Base-by-base conservation (phyloP, 345 rosid species). In the Brassica nigra region DNA sequence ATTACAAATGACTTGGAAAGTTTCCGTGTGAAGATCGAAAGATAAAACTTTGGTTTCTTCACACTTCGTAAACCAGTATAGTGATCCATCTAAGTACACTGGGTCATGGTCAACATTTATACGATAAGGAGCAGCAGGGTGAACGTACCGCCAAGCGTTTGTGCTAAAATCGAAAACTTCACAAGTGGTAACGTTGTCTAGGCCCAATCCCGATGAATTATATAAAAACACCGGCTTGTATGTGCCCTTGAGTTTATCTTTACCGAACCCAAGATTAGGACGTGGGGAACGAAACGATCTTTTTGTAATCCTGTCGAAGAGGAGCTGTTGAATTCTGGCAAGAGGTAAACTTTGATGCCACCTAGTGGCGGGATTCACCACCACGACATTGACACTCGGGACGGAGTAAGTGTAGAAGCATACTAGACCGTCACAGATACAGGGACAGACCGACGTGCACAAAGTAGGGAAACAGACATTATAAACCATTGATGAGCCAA, bases 21-120 rank as follows among this genome's bases (percentile, higher is more conserved):
- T 14, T 49, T 49, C 57, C 3, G 18, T 49, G 57, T 49, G 57
- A 14, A 49, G 57, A 49, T 49, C 57, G 8, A 49, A 49, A 49
- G 57, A 49, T 49, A 49, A 14, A 4, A 49, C 57, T 4, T 49
- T 49, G 57, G 18, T 49, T 49, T 49, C 7, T 49, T 49, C 2
- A 4, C 57, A 49, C 18, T n/a, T 6, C 2, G 57, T 49, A 4
- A 49, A 49, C 57, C 73, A 69, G 30, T 47, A 20, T n/a, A 49
- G 6, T 6, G 42, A 69, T 5, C 42, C 73, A 29, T 68, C 72
- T 7, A 73, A 39, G 30, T n/a, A 73, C 10, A 62, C 68, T 5
- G 68, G 39, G 4, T 20, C 62, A 4, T 0, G 27, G 11, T 0
- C 3, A 62, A 0, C 5, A 62, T 2, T 8, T 6, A 62, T 16